Conservation (phyloP, 1,284 basidiomycete species). For the Malassezia restricta region DNA sequence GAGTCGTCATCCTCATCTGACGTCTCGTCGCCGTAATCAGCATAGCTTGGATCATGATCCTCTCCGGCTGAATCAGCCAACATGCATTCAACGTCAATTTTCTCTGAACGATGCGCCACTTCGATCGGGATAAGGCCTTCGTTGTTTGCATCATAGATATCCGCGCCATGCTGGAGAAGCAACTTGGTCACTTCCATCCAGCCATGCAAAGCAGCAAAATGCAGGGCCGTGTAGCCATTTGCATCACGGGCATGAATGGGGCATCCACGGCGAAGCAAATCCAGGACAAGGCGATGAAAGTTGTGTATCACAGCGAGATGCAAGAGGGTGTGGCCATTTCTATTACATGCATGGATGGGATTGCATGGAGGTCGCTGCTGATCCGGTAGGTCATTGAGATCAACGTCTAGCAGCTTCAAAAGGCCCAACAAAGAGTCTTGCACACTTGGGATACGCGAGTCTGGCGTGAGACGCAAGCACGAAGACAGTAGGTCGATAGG, state of each 20-base stretch:
- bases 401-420: slow-evolving; percentile 58
- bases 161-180: slow-evolving; percentile 67
- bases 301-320: slow-evolving; percentile 75
- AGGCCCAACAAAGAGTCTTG: slow-evolving; percentile 68
- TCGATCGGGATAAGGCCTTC: slow-evolving; percentile 70
- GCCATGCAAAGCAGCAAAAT: slow-evolving; percentile 65
- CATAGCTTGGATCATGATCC: neutral
- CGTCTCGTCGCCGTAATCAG: neutral
- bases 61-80: slow-evolving; percentile 22
- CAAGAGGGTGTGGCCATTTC: slow-evolving; percentile 52
- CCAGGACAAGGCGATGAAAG: slow-evolving; percentile 60
- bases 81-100: slow-evolving; percentile 48
- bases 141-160: slow-evolving; percentile 61
- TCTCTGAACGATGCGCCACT: slow-evolving; percentile 56
- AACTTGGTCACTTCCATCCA: slow-evolving; percentile 58
- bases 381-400: neutral
- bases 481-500: neutral
- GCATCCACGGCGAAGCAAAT: slow-evolving; percentile 61
- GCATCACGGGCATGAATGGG: slow-evolving; percentile 73
- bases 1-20: slow-evolving; percentile 9
- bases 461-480: slow-evolving; percentile 13
- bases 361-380: slow-evolving; percentile 10
- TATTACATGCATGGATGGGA: slow-evolving; percentile 48
- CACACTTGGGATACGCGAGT: slow-evolving; percentile 50
- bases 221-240: slow-evolving; percentile 80